Evolutionary conservation across 1,284 basidiomycete genomes (phyloP), one percentile per base, ranked within the genome.

Genomic region (Somion occarium): DNA sequence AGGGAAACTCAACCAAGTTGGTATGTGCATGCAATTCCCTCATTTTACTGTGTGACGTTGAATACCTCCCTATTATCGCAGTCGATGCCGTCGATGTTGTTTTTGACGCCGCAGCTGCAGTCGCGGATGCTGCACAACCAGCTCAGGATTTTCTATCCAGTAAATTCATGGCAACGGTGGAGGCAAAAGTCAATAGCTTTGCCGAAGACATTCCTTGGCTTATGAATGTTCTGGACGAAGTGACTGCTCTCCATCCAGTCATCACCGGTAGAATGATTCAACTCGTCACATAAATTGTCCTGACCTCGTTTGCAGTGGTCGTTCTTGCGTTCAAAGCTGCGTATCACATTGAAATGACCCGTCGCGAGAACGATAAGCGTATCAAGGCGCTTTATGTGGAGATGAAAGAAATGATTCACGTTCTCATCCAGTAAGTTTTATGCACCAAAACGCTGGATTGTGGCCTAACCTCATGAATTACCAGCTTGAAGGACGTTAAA

Each of bases 371-470:
- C 46, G 71, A 76, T 52, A 64, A 62, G 51, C 74, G 73, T 47
- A 68, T 77, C 5, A 50, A 67, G 1, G 64, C 66, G 0, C 59
- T 79, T 2, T 71, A 70, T 46, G 53, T 70, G 15, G 65, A 72
- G 54, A 78, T 77, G 73, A 69, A 69, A 51, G 69, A 72, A 37
- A 72, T 73, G 69, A 73, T 77, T 67, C 56, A 58, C 5, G 63
- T 64, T 1, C 63, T 78, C 22, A 64, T 74, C 20, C 65, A 70
- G 75, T 76, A 51, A 1, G 22, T 19, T 12, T 13, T 30, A 18
- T 44, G 18, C 4, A 22, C 15, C 23, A 5, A 3, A 5, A 22
- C 13, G n/a, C n/a, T 22, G 42, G 42, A 22, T 3, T 43, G 4
- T 23, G 23, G 4, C 13, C 20, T 7, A 43, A 23, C 42, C 24